Percentiles rank a stretch among this genome's conserved stretches.
phyloP scores from a whole-genome alignment of 2,329 filamentous ascomycete species.

The Blastomyces silverae region DNA sequence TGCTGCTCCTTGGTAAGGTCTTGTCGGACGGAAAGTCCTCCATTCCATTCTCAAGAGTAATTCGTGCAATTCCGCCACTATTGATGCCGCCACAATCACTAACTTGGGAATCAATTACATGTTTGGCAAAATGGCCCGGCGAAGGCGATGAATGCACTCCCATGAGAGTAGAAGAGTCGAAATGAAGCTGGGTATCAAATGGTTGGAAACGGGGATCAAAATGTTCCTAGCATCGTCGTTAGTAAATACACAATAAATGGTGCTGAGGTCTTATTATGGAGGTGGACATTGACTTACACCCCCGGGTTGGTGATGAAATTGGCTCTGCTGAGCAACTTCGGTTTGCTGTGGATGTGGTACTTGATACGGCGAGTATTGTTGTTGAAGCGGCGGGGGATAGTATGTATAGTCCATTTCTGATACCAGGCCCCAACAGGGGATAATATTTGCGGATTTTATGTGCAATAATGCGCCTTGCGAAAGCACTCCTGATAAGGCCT shows the following conservation, averaged over 20 bases:
- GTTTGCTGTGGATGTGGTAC: constrained; percentile 40
- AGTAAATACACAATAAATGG: constrained; percentile 17
- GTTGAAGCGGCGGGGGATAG: constrained; percentile 39
- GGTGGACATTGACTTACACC: constrained; percentile 32
- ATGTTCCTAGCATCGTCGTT: constrained; percentile 26
- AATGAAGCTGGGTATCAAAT: constrained; percentile 36
- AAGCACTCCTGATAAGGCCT: background rate
- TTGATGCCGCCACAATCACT: constrained; percentile 21
- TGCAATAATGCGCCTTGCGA: background rate
- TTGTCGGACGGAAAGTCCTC: constrained; percentile 25
- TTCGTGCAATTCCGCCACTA: background rate
- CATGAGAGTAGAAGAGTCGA: constrained; percentile 32
- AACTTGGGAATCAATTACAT: constrained; percentile 28
- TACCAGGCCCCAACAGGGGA: background rate
- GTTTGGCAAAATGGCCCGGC: constrained; percentile 32
- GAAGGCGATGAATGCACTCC: constrained; percentile 32
- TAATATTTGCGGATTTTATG: background rate
- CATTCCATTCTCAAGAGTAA: background rate
- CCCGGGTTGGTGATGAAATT: constrained; percentile 41
- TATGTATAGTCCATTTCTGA: constrained; percentile 52
- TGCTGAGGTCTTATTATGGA: constrained; percentile 10
- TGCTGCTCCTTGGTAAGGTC: constrained; percentile 41
- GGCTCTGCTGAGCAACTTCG: constrained; percentile 38
- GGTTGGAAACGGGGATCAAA: constrained; percentile 34
- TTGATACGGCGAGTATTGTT: constrained; percentile 46